Conservation (phyloP, 106 monocot species). For the Posidonia australis region DNA sequence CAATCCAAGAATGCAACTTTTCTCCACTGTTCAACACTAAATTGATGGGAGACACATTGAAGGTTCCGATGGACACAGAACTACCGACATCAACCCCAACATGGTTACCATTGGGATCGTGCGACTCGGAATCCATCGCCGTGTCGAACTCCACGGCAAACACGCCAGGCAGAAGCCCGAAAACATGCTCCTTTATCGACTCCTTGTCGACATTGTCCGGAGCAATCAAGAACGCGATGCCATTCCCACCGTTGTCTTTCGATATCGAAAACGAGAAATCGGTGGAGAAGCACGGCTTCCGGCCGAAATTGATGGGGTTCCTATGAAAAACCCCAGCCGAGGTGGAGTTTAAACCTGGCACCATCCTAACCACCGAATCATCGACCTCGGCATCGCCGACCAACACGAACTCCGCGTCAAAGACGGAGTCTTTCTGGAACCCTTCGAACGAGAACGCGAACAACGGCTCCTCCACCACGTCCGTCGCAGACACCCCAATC, state of each 20-base stretch:
- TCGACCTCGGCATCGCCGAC: conserved; percentile 37
- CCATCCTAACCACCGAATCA: conserved; percentile 27
- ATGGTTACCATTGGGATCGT: conserved; percentile 17
- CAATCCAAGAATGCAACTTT: conserved; percentile 62
- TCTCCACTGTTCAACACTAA: conserved; percentile 18
- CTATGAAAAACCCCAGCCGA: conserved; percentile 27
- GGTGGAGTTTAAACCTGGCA: conserved; percentile 4
- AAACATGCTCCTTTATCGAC: background rate
- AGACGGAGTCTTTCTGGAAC: conserved; percentile 18
- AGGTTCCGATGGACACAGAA: conserved; percentile 13
- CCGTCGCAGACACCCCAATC: background rate
- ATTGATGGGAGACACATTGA: conserved; percentile 16
- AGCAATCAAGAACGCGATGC: conserved; percentile 47
- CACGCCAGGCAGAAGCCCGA: conserved; percentile 18
- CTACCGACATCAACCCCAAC: conserved; percentile 31
- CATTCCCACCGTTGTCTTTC: background rate
- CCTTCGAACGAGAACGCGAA: conserved; percentile 45
- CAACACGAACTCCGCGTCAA: conserved; percentile 26
- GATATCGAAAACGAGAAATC: conserved; percentile 59
- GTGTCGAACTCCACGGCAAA: conserved; percentile 37
- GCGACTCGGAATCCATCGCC: background rate
- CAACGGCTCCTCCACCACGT: conserved; percentile 3
- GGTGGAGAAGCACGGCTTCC: conserved; percentile 56
- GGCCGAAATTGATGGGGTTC: conserved; percentile 33
- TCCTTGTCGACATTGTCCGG: conserved; percentile 12